Percentiles rank a stretch among this genome's conserved stretches.
These are phyloP conservation scores for Alternaria tenuissima DNA, from an alignment of 2,329 filamentous ascomycete species.

Conservation along the genomic window DNA sequence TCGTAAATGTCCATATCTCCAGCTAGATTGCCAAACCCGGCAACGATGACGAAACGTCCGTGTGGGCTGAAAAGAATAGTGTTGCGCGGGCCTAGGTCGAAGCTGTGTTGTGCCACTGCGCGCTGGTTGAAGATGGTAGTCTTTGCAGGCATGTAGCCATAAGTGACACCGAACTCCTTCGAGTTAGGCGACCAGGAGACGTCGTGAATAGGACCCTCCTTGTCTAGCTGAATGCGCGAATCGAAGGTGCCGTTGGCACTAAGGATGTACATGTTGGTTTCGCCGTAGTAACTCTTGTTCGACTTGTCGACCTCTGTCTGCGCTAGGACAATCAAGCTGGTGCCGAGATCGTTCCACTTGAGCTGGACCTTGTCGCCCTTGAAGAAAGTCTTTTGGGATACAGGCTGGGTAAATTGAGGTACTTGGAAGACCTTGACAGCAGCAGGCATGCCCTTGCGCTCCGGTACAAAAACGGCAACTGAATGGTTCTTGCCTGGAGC, in stretches of 20 bases:
- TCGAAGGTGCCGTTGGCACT: conserved; percentile 92
- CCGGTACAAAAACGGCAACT: conserved; percentile 92
- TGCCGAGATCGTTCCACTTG: conserved; percentile 96
- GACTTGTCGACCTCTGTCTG: conserved; percentile 98
- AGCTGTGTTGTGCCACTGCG: conserved; percentile 82
- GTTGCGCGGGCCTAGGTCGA: conserved; percentile 88
- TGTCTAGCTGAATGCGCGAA: conserved; percentile 89
- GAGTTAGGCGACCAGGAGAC: conserved; percentile 98
- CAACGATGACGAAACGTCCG: conserved; percentile 90
- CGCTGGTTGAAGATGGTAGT: conserved; percentile 96
- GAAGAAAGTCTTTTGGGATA: conserved; percentile 98
- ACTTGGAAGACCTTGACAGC: conserved; percentile 94
- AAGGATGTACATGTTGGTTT: conserved; percentile 95
- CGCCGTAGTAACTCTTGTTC: conserved; percentile 99
- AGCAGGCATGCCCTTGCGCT: conserved; percentile 95
- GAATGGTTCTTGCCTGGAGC: conserved; percentile 90
- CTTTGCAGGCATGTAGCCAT: conserved; percentile 99
- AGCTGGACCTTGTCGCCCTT: conserved; percentile 99
- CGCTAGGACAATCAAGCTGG: conserved; percentile 89
- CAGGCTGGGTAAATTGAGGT: conserved; percentile 79
- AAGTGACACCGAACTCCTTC: conserved; percentile 96
- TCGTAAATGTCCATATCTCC: conserved; percentile 99
- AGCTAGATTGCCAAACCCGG: conserved; percentile 95
- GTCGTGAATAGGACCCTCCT: conserved; percentile 97
- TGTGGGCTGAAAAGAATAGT: conserved; percentile 95